Evolutionary conservation across 2,329 filamentous ascomycete genomes (phyloP), one percentile per base, ranked within the genome.

Genomic region (Nannizziopsis barbatae): DNA sequence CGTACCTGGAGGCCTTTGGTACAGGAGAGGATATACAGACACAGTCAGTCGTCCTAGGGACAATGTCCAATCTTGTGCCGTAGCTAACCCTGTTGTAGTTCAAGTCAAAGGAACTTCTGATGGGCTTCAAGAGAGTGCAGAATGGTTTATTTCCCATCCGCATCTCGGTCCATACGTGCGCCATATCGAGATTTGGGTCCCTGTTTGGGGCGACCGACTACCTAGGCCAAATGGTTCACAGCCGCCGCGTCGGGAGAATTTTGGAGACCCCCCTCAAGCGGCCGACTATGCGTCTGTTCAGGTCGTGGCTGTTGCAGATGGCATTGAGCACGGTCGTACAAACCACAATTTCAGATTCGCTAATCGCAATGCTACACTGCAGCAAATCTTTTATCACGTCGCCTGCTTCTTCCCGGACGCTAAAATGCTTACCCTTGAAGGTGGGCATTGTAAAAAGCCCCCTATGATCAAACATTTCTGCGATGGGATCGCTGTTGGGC

Each of bases 141-240:
- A 67, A 31, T 86, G 82, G 70, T 83, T 87, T 55, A 62, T 67
- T 12, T 55, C 64, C 8, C 73, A 80, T 51, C 68, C 73, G 22
- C 76, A 84, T 57, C 73, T 87, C 5, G 73, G 76, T 15, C 56
- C 65, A 7, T 79, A 85, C 55, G 78, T 87, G 51, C 80, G 79
- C 55, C 83, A 87, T 58, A 75, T 86, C 51, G 83, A 87, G 64
- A 73, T 86, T 37, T 87, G 83, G 82, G 84, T 87, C 53, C 83
- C 84, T 2, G 82, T 86, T 36, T 87, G 73, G 66, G 71, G 73
- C 12, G 67, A 83, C 57, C 75, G 81, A 55, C 56, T 58, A 2
- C 51, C 54, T 27, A 77, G 76, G 15, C 75, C 73, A 49, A 50
- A 65, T 69, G 8, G 65, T 72, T 4, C 62, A 49, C 55, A 55